phyloP scores from a whole-genome alignment of 2,329 filamentous ascomycete species.

The Verticillium zaregamsianum region DNA sequence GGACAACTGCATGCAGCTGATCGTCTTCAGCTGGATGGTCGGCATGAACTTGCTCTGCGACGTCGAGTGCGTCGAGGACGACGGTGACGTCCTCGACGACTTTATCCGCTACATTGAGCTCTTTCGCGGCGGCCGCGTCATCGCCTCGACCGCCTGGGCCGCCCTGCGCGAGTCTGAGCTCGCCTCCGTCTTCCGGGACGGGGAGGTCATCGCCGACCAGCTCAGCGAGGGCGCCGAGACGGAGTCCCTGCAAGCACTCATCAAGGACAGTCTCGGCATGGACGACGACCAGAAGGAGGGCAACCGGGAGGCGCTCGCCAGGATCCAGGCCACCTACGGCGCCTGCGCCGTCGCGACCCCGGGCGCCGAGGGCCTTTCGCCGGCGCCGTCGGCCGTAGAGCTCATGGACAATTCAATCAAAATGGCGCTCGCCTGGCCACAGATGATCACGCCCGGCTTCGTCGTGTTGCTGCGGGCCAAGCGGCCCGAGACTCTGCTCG shows the following conservation, averaged over 20 bases:
- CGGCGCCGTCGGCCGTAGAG: background rate
- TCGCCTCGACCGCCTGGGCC: slow-evolving; percentile 29
- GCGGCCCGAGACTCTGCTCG: slow-evolving; percentile 37
- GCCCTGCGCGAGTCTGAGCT: slow-evolving; percentile 30
- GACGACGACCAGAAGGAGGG: slow-evolving; percentile 12
- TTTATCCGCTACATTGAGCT: slow-evolving; percentile 37
- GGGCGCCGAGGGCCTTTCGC: background rate
- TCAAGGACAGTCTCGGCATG: slow-evolving; percentile 22
- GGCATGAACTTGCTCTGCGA: slow-evolving; percentile 11
- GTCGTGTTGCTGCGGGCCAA: slow-evolving; percentile 28
- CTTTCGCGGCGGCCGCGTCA: slow-evolving; percentile 36
- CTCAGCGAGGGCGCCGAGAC: slow-evolving; percentile 10
- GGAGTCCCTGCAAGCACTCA: slow-evolving; percentile 19
- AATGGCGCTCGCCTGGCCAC: slow-evolving; percentile 22
- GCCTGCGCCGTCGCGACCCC: slow-evolving; percentile 20
- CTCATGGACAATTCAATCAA: background rate
- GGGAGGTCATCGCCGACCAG: slow-evolving; percentile 6
- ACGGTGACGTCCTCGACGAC: slow-evolving; percentile 33
- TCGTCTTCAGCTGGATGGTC: slow-evolving; percentile 8
- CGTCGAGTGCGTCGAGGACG: slow-evolving; percentile 28
- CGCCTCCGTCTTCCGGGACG: slow-evolving; percentile 13
- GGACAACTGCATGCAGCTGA: background rate
- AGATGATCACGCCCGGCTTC: slow-evolving; percentile 26
- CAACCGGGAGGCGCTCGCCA: slow-evolving; percentile 22
- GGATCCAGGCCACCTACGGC: slow-evolving; percentile 30